Evolutionary conservation across 164 flowering plant species (phyloP).

Genomic region (Dillenia turbinata): DNA sequence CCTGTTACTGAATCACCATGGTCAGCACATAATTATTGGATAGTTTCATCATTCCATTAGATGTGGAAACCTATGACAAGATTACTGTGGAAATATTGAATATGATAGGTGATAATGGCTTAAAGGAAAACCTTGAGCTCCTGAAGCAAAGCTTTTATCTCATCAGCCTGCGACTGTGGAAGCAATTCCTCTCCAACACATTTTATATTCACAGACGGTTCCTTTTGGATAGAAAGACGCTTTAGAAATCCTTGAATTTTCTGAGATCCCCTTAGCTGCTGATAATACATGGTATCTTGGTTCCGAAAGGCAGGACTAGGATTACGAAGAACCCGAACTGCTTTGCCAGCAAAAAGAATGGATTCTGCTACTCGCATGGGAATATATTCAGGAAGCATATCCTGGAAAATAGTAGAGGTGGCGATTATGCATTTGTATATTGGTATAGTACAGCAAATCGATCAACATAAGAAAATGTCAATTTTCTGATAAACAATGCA

Average conservation of each 20-base stretch:
- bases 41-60: no score
- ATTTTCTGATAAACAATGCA: no score
- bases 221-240: slow-evolving; percentile 43
- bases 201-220: slow-evolving; percentile 28
- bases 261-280: slow-evolving; percentile 42
- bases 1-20: no score
- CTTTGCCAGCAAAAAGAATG: slow-evolving; percentile 94
- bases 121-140: slow-evolving; percentile 59
- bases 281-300: slow-evolving; percentile 41
- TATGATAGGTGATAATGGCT: not conserved
- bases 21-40: no score
- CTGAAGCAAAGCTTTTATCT: slow-evolving; percentile 81
- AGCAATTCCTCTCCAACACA: slow-evolving; percentile 66
- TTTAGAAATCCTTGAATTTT: slow-evolving; percentile 46
- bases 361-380: slow-evolving; percentile 94
- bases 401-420: slow-evolving; percentile 44
- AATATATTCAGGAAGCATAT: slow-evolving; percentile 94
- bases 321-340: slow-evolving; percentile 85
- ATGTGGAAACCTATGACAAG: no score
- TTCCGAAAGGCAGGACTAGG: slow-evolving; percentile 67
- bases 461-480: no score
- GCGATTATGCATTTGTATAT: no score
- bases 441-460: no score
- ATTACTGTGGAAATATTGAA: not conserved
- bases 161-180: slow-evolving; percentile 91